phyloP scores from a whole-genome alignment of 805 yeast genomes.

The Zygoascus bituminiphila region DNA sequence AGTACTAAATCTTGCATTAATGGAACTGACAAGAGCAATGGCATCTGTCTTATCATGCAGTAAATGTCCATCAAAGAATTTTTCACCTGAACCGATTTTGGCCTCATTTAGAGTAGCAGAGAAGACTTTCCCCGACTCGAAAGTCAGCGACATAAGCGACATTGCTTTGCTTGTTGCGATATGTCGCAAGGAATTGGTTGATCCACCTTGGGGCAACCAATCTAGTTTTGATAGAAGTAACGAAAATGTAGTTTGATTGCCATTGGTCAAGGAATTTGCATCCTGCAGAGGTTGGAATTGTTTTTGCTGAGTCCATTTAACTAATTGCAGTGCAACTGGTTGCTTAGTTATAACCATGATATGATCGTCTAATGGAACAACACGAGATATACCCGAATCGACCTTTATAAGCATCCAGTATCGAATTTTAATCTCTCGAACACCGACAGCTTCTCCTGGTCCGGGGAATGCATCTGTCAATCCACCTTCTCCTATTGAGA shows the following conservation, averaged over 20 bases:
- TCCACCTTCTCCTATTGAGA: constrained; percentile 7
- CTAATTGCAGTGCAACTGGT: constrained; percentile 17
- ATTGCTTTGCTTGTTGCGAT: constrained; percentile 24
- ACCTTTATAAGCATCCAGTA: constrained; percentile 22
- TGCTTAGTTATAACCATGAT: constrained; percentile 18
- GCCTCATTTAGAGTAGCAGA: constrained; percentile 13
- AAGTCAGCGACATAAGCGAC: constrained; percentile 25
- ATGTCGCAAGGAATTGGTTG: constrained; percentile 14
- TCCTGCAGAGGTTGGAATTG: not conserved
- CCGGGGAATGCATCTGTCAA: constrained; percentile 25
- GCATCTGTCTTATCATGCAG: constrained; percentile 8
- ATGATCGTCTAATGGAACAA: constrained; percentile 20
- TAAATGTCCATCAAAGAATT: constrained; percentile 8
- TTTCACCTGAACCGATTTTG: constrained; percentile 10
- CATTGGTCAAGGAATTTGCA: not conserved
- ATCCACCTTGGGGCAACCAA: constrained; percentile 11
- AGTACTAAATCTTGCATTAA: constrained; percentile 36
- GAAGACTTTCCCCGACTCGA: constrained; percentile 22
- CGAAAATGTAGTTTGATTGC: constrained; percentile 7
- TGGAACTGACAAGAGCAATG: constrained; percentile 23
- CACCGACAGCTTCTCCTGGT: constrained; percentile 34
- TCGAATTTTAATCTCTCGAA: constrained; percentile 26
- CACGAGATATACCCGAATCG: constrained; percentile 25
- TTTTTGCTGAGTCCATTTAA: constrained; percentile 10
- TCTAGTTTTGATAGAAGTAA: constrained; percentile 15